A percentile compares a stretch with the other conserved stretches of the same genome.
These are phyloP conservation scores for Collybiopsis confluens DNA, from an alignment of 768 basidiomycete species.

Conservation along the genomic window DNA sequence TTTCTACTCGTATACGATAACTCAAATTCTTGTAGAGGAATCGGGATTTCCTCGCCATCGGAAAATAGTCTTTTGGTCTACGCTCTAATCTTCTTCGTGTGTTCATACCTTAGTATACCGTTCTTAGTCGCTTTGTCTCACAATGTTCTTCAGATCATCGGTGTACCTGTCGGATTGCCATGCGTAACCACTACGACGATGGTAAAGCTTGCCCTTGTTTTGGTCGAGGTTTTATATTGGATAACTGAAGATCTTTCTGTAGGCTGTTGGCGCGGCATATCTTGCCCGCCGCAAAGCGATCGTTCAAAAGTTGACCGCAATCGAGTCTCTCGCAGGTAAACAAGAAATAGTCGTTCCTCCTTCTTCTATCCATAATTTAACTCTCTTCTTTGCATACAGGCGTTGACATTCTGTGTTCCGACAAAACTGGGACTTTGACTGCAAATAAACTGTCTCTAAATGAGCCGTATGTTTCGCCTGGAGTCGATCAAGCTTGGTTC, in stretches of 20 bases:
- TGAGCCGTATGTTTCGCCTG: conserved; percentile 25
- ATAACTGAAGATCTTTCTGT: too few species aligned
- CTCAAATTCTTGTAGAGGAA: conserved; percentile 15
- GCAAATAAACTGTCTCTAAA: conserved; percentile 46
- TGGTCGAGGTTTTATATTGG: conserved; percentile 9
- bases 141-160: conserved; percentile 29
- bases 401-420: conserved; percentile 40
- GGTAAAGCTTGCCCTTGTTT: too few species aligned
- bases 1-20: background rate
- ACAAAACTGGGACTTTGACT: conserved; percentile 44
- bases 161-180: conserved; percentile 46
- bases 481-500: conserved; percentile 28
- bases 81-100: conserved; percentile 34
- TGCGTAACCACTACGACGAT: conserved; percentile 37
- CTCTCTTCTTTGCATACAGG: conserved; percentile 15
- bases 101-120: conserved; percentile 9
- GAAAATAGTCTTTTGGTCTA: conserved; percentile 43
- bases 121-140: too few species aligned
- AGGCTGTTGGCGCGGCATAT: conserved; percentile 40
- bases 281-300: conserved; percentile 39
- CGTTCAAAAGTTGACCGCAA: conserved; percentile 46
- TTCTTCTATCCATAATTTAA: too few species aligned
- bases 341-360: too few species aligned
- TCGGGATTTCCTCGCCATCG: conserved; percentile 33
- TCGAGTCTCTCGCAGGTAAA: conserved; percentile 38